A percentile compares a stretch with the other conserved stretches of the same genome.
Evolutionary conservation across 2,329 filamentous ascomycete genomes (phyloP).

Genomic region (Calonectria naviculata): DNA sequence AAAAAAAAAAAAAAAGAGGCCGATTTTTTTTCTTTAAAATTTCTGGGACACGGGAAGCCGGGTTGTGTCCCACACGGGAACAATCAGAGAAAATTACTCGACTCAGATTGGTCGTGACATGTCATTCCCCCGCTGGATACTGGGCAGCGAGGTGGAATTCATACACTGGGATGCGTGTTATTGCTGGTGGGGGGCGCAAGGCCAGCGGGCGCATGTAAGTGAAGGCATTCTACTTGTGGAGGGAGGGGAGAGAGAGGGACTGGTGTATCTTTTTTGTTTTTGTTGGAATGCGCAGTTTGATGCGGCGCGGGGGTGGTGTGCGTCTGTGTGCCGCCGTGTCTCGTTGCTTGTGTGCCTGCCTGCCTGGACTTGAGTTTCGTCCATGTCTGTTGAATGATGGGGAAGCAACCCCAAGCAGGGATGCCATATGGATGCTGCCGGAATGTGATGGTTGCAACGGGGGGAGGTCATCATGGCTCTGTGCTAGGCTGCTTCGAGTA

Average conservation of each 20-base stretch:
- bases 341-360: neutral
- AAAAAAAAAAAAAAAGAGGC: too few species aligned
- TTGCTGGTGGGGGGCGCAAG: neutral
- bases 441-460: conserved; percentile 12
- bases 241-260: neutral
- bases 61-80: neutral
- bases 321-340: neutral
- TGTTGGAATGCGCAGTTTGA: neutral
- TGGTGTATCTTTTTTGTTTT: neutral
- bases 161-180: neutral
- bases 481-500: conserved; percentile 1
- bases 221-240: neutral
- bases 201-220: conserved; percentile 2
- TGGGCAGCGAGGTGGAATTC: neutral
- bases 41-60: neutral
- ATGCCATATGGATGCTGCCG: neutral
- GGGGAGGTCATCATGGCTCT: neutral
- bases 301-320: neutral
- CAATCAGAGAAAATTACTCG: neutral
- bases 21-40: neutral
- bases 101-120: neutral
- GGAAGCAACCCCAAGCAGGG: conserved; percentile 15
- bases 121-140: neutral
- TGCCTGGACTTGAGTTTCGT: neutral
- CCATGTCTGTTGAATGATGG: conserved; percentile 21